phyloP scores from a whole-genome alignment of 805 yeast species.

The Wickerhamomyces strasburgensis region DNA sequence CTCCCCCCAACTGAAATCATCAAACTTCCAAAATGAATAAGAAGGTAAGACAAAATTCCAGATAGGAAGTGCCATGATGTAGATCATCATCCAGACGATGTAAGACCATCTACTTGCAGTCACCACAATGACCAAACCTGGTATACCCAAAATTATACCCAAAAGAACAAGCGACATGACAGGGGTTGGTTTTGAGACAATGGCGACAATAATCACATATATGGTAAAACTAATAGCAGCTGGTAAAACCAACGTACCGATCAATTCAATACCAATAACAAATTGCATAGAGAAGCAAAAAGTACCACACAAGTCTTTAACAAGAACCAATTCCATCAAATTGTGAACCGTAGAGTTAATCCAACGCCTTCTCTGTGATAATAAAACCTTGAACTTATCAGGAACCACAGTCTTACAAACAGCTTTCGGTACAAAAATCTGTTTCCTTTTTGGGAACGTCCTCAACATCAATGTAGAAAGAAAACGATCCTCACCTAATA shows the following conservation, averaged over 20 bases:
- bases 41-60: slow-evolving; percentile 89
- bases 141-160: slow-evolving; percentile 77
- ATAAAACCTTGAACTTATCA: slow-evolving; percentile 64
- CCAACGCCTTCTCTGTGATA: slow-evolving; percentile 96
- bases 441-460: slow-evolving; percentile 87
- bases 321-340: slow-evolving; percentile 78
- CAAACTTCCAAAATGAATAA: slow-evolving; percentile 92
- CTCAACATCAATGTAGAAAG: slow-evolving; percentile 79
- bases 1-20: slow-evolving; percentile 96
- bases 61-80: slow-evolving; percentile 77
- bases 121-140: slow-evolving; percentile 74
- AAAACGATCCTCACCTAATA: slow-evolving; percentile 88
- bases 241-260: slow-evolving; percentile 86
- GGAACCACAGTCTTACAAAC: slow-evolving; percentile 93
- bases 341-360: slow-evolving; percentile 93
- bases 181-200: slow-evolving; percentile 72
- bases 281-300: slow-evolving; percentile 95
- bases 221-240: slow-evolving; percentile 81
- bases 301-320: slow-evolving; percentile 87
- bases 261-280: slow-evolving; percentile 73
- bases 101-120: slow-evolving; percentile 74
- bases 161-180: slow-evolving; percentile 68
- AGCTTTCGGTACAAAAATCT: slow-evolving; percentile 82
- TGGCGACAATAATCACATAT: slow-evolving; percentile 70
- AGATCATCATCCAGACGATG: slow-evolving; percentile 72